phyloP scores from a whole-genome alignment of 2,329 filamentous ascomycete species.

The Geosmithia flava region DNA sequence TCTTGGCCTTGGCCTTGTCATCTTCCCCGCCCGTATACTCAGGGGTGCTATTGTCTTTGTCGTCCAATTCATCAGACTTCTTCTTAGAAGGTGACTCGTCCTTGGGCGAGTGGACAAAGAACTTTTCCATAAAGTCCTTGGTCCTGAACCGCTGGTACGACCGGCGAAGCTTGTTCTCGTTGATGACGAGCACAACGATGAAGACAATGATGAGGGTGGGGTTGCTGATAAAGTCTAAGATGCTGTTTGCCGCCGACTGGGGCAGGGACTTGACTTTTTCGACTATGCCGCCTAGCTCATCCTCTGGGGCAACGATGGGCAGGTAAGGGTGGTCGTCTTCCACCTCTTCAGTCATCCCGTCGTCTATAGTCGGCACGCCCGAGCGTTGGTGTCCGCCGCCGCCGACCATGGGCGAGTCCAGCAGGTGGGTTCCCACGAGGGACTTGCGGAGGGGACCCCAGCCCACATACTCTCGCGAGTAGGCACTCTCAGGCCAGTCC shows the following conservation, averaged over 20 bases:
- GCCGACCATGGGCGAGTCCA: constrained; percentile 27
- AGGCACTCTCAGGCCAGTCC: constrained; percentile 18
- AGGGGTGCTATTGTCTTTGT: not conserved
- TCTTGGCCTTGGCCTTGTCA: not conserved
- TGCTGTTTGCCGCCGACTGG: constrained; percentile 32
- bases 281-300: constrained; percentile 23
- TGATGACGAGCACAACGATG: constrained; percentile 26
- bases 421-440: constrained; percentile 59
- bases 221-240: constrained; percentile 44
- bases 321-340: constrained; percentile 19
- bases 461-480: constrained; percentile 24
- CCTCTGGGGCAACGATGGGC: constrained; percentile 10
- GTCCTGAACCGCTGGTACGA: constrained; percentile 20
- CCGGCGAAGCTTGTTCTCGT: constrained; percentile 31
- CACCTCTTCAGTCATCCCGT: constrained; percentile 12
- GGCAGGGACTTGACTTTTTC: constrained; percentile 38
- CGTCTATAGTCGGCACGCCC: constrained; percentile 11
- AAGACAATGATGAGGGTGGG: constrained; percentile 36
- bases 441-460: constrained; percentile 41
- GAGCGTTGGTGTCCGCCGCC: constrained; percentile 22
- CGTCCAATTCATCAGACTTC: not conserved
- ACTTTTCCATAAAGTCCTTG: constrained; percentile 14
- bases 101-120: not conserved
- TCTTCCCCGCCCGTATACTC: not conserved
- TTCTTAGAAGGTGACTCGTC: not conserved